These are phyloP conservation scores for Taiozyma onychis DNA, from an alignment of 1,139 yeast species.

Conservation along the genomic window DNA sequence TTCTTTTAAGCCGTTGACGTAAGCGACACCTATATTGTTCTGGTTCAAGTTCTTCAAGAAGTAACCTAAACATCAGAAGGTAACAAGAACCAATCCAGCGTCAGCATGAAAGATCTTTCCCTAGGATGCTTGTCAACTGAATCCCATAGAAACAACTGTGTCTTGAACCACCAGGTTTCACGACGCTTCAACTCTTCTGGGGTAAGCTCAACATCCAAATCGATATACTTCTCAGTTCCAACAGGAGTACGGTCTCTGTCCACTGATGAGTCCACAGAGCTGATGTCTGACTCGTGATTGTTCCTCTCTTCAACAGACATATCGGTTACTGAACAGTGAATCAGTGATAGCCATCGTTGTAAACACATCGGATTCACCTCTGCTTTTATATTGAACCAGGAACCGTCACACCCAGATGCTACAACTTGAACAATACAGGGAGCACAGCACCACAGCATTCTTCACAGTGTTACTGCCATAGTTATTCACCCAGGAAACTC, in stretches of 20 bases:
- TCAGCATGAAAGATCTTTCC: conserved; percentile 37
- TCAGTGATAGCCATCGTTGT: too few species aligned
- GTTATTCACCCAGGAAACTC: not conserved
- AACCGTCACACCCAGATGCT: not conserved
- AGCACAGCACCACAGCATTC: not conserved
- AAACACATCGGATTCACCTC: not conserved
- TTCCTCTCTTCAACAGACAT: not conserved
- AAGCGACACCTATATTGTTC: conserved; percentile 43
- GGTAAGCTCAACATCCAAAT: conserved; percentile 10
- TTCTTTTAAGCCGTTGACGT: conserved; percentile 59
- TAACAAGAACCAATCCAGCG: conserved; percentile 40
- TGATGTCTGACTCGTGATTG: not conserved
- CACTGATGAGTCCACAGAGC: not conserved
- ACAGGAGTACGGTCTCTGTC: not conserved
- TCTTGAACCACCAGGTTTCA: conserved; percentile 18
- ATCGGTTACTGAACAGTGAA: not conserved
- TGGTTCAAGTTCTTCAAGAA: conserved; percentile 39
- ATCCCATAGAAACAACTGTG: conserved; percentile 27
- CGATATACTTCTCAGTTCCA: conserved; percentile 12
- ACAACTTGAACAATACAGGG: not conserved
- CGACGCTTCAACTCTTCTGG: conserved; percentile 16
- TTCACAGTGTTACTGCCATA: not conserved
- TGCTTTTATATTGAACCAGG: not conserved
- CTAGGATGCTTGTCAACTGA: conserved; percentile 42
- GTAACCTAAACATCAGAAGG: conserved; percentile 39